Base-by-base conservation (phyloP, 257 asterid genomes). In the Przewalskia tangutica region DNA sequence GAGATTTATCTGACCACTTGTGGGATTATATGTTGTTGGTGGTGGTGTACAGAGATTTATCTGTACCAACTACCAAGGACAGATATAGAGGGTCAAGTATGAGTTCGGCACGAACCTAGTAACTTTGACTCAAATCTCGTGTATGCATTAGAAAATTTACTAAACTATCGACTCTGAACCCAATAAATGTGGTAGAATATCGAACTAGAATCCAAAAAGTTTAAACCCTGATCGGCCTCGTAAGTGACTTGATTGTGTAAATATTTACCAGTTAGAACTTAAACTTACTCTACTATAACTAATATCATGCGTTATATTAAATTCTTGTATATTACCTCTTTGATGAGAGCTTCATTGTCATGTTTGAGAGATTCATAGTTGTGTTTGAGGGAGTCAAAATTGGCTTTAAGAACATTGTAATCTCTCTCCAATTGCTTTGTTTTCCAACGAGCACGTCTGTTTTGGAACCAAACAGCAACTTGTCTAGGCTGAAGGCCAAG, bases 391-490 rank as follows among this genome's bases (percentile, higher is more conserved):
- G 91, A 85, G 65, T 94, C 98, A 82, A 84, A 89, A 77, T 82
- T 91, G 46, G 94, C 90, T 86, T 91, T 94, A 48, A 94, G 97
- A 8, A 93, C 70, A 46, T 93, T 89, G 23, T 91, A 93, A 50
- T 93, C 98, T 51, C 95, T 90, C 86, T 95, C 98, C 76, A 95
- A 73, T 70, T 93, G 97, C 92, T 93, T 95, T 5, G 98, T 95
- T 58, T 95, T 94, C 92, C 94, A 94, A 71, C 97, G 89, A 0
- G 98, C 99, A 0, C 98, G 95, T 83, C 98, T 94, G 86, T 92
- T 93, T 78, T 95, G 98, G 86, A 95, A 95, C 98, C 98, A 95
- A 64, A 95, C 93, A 50, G 98, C 98, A 34, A 95, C 98, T 89
- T 95, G 98, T 20, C 98, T 82, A 20, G 98, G 98, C 90, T 95